Evolutionary conservation across 305 asterid genomes (phyloP).

Genomic region (Ilex paraguariensis): DNA sequence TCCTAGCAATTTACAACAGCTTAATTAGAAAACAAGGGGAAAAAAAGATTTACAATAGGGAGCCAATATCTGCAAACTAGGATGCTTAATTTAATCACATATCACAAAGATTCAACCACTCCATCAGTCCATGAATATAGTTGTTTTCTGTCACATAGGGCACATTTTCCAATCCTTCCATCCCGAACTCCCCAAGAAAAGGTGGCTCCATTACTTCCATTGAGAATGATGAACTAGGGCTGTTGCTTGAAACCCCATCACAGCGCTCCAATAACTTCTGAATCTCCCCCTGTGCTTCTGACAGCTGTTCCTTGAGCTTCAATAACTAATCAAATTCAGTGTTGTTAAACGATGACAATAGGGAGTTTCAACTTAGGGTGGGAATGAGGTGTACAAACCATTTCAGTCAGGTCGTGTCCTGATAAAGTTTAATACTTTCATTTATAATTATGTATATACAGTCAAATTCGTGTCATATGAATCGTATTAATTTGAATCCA

Average conservation of each 20-base stretch:
- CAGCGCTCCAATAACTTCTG: not conserved
- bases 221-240: constrained; percentile 5
- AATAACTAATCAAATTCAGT: not conserved
- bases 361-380: no score
- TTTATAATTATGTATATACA: no score
- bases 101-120: not conserved
- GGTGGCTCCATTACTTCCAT: not conserved
- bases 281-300: constrained; percentile 3
- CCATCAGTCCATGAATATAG: not conserved
- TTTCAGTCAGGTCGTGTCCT: no score
- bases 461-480: no score
- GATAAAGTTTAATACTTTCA: no score
- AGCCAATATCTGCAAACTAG: no score
- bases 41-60: no score
- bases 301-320: constrained; percentile 1
- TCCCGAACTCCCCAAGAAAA: constrained; percentile 1
- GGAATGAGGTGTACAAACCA: no score
- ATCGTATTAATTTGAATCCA: no score
- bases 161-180: constrained; percentile 3
- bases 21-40: no score
- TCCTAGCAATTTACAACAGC: no score
- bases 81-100: not conserved
- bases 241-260: constrained; percentile 2
- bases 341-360: no score
- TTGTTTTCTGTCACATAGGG: not conserved